Conservation (phyloP, 1,284 basidiomycete genomes). For the Lignosus rhinocerotis region DNA sequence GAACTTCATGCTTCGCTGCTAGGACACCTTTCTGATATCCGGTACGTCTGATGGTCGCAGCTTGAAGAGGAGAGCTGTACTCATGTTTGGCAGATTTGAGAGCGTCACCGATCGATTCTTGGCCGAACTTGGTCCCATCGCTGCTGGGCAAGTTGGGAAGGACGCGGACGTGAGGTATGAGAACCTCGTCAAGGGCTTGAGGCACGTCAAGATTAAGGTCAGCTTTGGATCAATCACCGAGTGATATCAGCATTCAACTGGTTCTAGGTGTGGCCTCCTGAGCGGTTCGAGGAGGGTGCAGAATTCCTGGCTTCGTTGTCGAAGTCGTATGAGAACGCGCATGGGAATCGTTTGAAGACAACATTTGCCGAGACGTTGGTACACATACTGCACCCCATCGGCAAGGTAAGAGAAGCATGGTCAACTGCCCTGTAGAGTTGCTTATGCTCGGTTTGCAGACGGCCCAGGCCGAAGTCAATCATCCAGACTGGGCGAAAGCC, state of each 20-base stretch:
- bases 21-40: slow-evolving; percentile 77
- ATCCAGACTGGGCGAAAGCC: slow-evolving; percentile 92
- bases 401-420: slow-evolving; percentile 58
- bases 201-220: slow-evolving; percentile 81
- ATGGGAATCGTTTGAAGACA: slow-evolving; percentile 82
- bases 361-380: slow-evolving; percentile 86
- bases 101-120: slow-evolving; percentile 88
- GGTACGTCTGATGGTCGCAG: slow-evolving; percentile 44
- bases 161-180: slow-evolving; percentile 82
- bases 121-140: slow-evolving; percentile 74
- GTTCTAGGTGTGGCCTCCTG: slow-evolving; percentile 85
- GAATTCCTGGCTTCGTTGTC: slow-evolving; percentile 88
- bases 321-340: slow-evolving; percentile 81
- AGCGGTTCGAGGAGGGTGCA: slow-evolving; percentile 91
- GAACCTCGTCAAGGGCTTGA: slow-evolving; percentile 78
- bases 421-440: neutral
- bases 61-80: neutral
- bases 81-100: slow-evolving; percentile 58
- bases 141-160: slow-evolving; percentile 71
- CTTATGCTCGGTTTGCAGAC: slow-evolving; percentile 48
- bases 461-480: slow-evolving; percentile 95
- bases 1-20: slow-evolving; percentile 82
- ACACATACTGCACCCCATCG: slow-evolving; percentile 84
- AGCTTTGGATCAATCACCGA: slow-evolving; percentile 4
- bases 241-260: neutral